Evolutionary conservation across 768 basidiomycete species (phyloP).

Genomic region (Megacollybia marginata): DNA sequence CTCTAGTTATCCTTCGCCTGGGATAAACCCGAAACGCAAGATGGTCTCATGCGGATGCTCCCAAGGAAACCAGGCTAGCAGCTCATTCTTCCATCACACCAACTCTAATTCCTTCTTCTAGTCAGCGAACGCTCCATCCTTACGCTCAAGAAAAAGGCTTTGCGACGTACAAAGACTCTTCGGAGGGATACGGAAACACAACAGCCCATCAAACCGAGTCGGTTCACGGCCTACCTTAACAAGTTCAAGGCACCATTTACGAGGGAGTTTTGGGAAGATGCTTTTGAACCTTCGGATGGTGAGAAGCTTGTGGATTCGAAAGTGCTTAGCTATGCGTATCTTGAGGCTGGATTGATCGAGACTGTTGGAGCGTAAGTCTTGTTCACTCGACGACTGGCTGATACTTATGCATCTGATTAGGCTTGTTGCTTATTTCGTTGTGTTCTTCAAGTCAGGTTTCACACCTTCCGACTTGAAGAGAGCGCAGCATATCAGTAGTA

Average conservation of each 20-base stretch:
- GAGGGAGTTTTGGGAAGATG: constrained; percentile 51
- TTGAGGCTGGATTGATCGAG: constrained; percentile 61
- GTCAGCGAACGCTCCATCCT: constrained; percentile 51
- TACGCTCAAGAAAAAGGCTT: constrained; percentile 46
- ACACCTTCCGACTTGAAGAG: constrained; percentile 45
- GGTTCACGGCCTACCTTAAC: constrained; percentile 25
- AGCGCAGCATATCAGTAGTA: constrained; percentile 33
- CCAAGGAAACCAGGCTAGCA: constrained; percentile 57
- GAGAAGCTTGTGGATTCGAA: constrained; percentile 57
- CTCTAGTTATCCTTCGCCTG: constrained; percentile 60
- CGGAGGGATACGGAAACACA: constrained; percentile 47
- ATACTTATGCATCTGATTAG: constrained; percentile 19
- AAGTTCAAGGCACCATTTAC: constrained; percentile 49
- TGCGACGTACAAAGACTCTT: constrained; percentile 48
- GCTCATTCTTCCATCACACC: neutral
- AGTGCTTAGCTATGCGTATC: constrained; percentile 58
- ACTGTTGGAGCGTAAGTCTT: constrained; percentile 43
- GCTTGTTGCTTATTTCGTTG: constrained; percentile 57
- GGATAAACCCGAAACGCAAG: constrained; percentile 60
- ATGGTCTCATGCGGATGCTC: constrained; percentile 59
- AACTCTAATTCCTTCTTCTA: constrained; percentile 10
- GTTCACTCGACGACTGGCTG: neutral
- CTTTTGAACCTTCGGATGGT: constrained; percentile 41
- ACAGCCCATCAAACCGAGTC: constrained; percentile 33
- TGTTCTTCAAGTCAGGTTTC: constrained; percentile 58